Evolutionary conservation across 176 grass and related monocot species (phyloP).

Genomic region (Bothriochloa decipiens): DNA sequence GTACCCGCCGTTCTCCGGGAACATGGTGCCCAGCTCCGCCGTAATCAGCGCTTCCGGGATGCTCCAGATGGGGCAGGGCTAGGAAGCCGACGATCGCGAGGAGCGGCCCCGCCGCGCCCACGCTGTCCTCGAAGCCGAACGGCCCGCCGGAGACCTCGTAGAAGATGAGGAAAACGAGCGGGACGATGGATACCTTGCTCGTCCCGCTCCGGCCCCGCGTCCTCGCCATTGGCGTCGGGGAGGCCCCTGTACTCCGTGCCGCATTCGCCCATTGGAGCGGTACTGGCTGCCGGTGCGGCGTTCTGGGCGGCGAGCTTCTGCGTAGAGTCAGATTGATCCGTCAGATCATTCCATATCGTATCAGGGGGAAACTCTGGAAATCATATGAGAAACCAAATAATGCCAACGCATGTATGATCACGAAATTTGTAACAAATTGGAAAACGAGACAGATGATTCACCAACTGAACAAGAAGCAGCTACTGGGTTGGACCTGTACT

Average conservation of each 20-base stretch:
- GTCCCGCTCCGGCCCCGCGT: slow-evolving; percentile 4
- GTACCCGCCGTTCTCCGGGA: slow-evolving; percentile 75
- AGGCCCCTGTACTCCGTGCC: slow-evolving; percentile 41
- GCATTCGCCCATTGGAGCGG: slow-evolving; percentile 47
- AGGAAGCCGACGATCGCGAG: slow-evolving; percentile 72
- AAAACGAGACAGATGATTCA: neutral
- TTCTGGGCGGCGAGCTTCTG: slow-evolving; percentile 47
- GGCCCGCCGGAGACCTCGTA: slow-evolving; percentile 85
- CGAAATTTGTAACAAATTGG: neutral
- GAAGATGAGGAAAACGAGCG: slow-evolving; percentile 86
- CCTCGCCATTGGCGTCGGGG: slow-evolving; percentile 13
- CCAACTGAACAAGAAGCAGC: neutral
- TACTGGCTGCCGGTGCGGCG: neutral
- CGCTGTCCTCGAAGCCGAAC: slow-evolving; percentile 69
- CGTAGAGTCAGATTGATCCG: slow-evolving; percentile 8
- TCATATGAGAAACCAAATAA: neutral
- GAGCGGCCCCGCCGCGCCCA: slow-evolving; percentile 64
- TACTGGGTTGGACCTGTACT: neutral
- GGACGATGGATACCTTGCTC: slow-evolving; percentile 63
- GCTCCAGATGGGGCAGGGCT: slow-evolving; percentile 71
- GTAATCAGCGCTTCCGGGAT: slow-evolving; percentile 79
- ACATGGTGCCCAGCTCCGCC: slow-evolving; percentile 79
- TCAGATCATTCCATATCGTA: neutral
- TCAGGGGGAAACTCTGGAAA: neutral
- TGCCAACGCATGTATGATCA: neutral